These are phyloP conservation scores for Russula vinacea DNA, from an alignment of 768 basidiomycete species.

Conservation along the genomic window DNA sequence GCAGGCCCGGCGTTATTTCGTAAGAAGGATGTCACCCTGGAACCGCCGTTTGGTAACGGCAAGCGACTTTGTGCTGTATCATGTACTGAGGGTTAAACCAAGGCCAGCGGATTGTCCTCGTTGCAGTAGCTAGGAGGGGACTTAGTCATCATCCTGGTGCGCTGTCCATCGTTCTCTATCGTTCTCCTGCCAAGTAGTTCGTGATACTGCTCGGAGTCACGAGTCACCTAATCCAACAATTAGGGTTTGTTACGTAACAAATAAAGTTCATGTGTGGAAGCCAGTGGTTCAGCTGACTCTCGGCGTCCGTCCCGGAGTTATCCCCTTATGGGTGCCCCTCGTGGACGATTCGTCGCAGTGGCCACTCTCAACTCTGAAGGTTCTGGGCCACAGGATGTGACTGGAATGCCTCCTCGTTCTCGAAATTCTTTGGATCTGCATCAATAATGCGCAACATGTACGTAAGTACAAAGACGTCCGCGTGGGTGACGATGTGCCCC, in stretches of 20 bases:
- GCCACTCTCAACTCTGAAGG: no score
- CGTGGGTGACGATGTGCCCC: not conserved
- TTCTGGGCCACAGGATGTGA: no score
- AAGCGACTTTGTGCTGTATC: not conserved
- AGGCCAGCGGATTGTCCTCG: not conserved
- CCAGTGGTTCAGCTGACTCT: not conserved
- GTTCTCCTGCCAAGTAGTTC: not conserved
- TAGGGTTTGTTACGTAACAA: not conserved
- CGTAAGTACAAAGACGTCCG: not conserved
- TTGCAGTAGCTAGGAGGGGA: not conserved
- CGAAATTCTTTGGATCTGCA: not conserved
- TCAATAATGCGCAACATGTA: not conserved
- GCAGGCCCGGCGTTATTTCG: not conserved
- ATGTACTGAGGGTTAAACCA: not conserved
- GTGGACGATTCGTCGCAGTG: not conserved
- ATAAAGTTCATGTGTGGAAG: not conserved
- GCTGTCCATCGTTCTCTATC: not conserved
- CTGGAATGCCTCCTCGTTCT: no score
- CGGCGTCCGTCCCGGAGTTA: not conserved
- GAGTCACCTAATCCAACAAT: not conserved
- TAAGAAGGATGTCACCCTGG: not conserved
- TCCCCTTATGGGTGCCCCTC: not conserved
- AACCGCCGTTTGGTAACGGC: not conserved
- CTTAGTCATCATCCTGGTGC: not conserved
- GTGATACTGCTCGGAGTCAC: not conserved